A percentile compares a stretch with the other conserved stretches of the same genome.
Evolutionary conservation across 2,329 filamentous ascomycete genomes (phyloP).

Genomic region (Purpureocillium lavendulum): DNA sequence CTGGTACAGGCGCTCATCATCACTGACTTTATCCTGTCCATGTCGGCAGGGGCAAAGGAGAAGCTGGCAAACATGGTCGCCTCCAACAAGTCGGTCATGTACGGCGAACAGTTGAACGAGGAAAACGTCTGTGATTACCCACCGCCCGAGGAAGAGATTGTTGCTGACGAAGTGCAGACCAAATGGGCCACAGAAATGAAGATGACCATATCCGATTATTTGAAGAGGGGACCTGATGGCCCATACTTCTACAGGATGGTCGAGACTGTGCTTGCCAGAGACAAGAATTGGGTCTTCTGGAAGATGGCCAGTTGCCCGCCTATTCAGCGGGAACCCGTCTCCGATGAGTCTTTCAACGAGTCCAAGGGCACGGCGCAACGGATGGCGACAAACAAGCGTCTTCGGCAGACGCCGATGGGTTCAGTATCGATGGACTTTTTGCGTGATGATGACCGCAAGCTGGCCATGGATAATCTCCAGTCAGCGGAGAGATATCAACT

Average conservation of each 20-base stretch:
- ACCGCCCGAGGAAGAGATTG: neutral
- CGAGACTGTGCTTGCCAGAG: conserved; percentile 86
- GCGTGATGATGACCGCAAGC: conserved; percentile 49
- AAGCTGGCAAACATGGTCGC: conserved; percentile 59
- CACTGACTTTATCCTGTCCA: conserved; percentile 88
- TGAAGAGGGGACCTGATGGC: conserved; percentile 73
- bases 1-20: conserved; percentile 92
- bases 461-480: conserved; percentile 62
- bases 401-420: conserved; percentile 61
- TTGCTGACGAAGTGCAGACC: conserved; percentile 38
- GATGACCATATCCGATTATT: conserved; percentile 69
- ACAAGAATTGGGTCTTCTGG: conserved; percentile 99
- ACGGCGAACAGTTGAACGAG: conserved; percentile 67
- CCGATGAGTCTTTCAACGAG: conserved; percentile 58
- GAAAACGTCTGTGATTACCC: conserved; percentile 60
- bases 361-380: conserved; percentile 59
- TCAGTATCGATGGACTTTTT: conserved; percentile 74
- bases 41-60: conserved; percentile 74
- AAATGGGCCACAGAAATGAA: conserved; percentile 81
- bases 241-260: conserved; percentile 96
- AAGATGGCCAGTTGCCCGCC: conserved; percentile 89
- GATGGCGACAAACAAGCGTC: conserved; percentile 60
- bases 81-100: conserved; percentile 82
- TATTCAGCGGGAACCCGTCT: conserved; percentile 69
- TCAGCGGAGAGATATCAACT: conserved; percentile 54